Base-by-base conservation (phyloP, 768 basidiomycete species). In the Daedalea quercina region DNA sequence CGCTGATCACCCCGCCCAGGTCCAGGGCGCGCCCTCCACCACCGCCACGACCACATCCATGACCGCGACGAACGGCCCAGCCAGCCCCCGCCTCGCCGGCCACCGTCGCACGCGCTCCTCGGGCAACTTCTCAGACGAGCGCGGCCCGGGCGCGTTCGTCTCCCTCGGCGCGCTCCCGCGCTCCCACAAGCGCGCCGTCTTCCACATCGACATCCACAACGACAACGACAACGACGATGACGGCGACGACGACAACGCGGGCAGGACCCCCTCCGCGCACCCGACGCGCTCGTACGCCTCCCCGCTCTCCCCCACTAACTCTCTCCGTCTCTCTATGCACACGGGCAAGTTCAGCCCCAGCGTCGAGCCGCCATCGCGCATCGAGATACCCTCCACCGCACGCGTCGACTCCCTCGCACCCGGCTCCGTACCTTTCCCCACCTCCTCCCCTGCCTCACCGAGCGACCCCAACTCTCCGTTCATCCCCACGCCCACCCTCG, bases 141-240 rank as follows among this genome's bases (percentile, higher is more conserved):
- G 61, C 47, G 73, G 74, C 37, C 64, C 70, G 20, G 80, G 79
- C 54, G 73, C 81, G 20, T 81, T 82, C 52, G 69, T 70, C 17
- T 65, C 76, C 11, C 68, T 82, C 43, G 71, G 73, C 24, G 46
- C 60, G 17, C 74, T 81, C 33, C 81, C 81, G 44, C 70, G 69
- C 25, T 68, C 74, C 57, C 60, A 65, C 47, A 65, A 66, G 61
- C 62, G 58, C 54, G 54, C 63, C 47, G 50, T 64, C 55, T 63
- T 64, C 62, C 55, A 50, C 51, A 45, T 61, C 56, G 45, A 37
- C 50, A 43, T 46, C 60, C 72, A 73, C 56, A 71, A 74, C 51
- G 70, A 75, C 56, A 65, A 67, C 46, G 63, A 67, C 52, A 54
- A 59, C 31, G 52, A 58, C 51, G 54, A 57, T 51, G 59, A 64